Percentiles rank a stretch among this genome's conserved stretches.
These are phyloP conservation scores for Asterochloris erici DNA, from an alignment of 139 green algal genomes.

Conservation along the genomic window DNA sequence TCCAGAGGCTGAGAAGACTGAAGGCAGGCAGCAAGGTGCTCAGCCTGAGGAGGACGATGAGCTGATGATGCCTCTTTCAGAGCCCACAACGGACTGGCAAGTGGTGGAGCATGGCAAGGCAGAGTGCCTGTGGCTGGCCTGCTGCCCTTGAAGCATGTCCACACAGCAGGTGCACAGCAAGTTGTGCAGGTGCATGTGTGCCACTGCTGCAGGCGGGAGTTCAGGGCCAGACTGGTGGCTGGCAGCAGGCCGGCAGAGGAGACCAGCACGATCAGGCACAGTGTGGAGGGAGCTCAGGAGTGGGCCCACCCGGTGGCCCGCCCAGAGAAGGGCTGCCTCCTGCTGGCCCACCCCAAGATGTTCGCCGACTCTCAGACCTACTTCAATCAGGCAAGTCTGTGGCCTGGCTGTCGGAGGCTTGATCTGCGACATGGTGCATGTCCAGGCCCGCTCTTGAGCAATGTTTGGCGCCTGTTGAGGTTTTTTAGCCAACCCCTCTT, in stretches of 20 bases:
- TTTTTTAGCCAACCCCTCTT: too few species aligned
- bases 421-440: not conserved
- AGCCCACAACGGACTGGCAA: too few species aligned
- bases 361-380: slow-evolving; percentile 70
- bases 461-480: too few species aligned
- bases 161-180: not conserved
- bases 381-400: slow-evolving; percentile 55
- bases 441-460: too few species aligned
- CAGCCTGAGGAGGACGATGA: too few species aligned
- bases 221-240: slow-evolving; percentile 3
- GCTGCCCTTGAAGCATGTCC: too few species aligned
- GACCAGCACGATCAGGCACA: not conserved
- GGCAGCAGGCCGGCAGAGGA: not conserved
- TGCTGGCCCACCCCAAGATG: slow-evolving; percentile 72
- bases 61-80: too few species aligned
- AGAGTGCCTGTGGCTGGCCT: too few species aligned
- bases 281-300: not conserved
- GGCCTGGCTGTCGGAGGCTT: not conserved
- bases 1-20: too few species aligned
- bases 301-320: slow-evolving; percentile 75
- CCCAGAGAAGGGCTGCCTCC: slow-evolving; percentile 75
- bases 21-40: too few species aligned
- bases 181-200: not conserved
- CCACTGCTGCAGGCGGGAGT: not conserved
- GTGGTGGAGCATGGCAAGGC: too few species aligned